phyloP scores from a whole-genome alignment of 1,284 basidiomycete species.

The Boletus austroedulis region DNA sequence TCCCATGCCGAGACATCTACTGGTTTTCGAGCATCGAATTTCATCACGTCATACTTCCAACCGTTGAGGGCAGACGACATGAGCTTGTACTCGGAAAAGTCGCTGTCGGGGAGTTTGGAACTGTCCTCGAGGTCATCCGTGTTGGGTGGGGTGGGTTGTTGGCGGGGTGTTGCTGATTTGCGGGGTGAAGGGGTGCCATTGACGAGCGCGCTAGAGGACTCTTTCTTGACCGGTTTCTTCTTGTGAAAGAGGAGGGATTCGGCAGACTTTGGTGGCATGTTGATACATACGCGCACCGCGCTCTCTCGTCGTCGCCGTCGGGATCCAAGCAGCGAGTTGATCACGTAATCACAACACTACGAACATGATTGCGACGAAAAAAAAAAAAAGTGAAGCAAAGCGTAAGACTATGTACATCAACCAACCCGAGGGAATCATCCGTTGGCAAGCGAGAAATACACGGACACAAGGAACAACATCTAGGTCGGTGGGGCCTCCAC shows the following conservation, averaged over 20 bases:
- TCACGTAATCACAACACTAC: constrained; percentile 31
- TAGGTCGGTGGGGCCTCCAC: constrained; percentile 32
- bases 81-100: constrained; percentile 68
- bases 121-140: constrained; percentile 46
- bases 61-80: constrained; percentile 74
- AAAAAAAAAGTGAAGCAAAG: constrained; percentile 9
- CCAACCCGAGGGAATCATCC: constrained; percentile 26
- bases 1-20: constrained; percentile 65
- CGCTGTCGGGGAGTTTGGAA: constrained; percentile 55
- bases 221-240: constrained; percentile 32
- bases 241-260: constrained; percentile 37
- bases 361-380: constrained; percentile 9
- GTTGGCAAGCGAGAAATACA: constrained; percentile 23
- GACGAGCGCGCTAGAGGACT: constrained; percentile 10
- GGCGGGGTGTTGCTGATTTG: constrained; percentile 31
- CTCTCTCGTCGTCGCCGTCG: neutral
- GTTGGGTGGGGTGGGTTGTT: constrained; percentile 33
- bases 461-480: constrained; percentile 10
- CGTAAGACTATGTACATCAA: constrained; percentile 34
- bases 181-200: constrained; percentile 23
- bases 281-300: too few species aligned
- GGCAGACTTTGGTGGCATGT: constrained; percentile 32
- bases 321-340: constrained; percentile 7
- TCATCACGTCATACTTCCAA: constrained; percentile 85
- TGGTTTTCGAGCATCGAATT: constrained; percentile 69